These are phyloP conservation scores for Mortierella sp. DNA, from an alignment of 371 early-diverging fungal species.

Conservation along the genomic window DNA sequence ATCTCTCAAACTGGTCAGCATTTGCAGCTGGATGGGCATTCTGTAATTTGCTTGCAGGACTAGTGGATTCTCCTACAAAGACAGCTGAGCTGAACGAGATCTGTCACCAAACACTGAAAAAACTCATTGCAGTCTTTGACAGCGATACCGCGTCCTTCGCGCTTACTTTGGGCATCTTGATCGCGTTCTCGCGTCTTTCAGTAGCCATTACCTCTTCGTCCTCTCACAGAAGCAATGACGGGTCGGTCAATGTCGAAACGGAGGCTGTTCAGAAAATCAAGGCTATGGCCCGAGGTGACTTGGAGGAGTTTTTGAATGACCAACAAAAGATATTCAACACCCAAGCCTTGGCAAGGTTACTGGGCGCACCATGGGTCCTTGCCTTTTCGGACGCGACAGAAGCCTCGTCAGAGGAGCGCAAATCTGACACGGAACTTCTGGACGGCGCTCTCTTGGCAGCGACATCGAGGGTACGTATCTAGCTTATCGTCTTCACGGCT, in stretches of 20 bases:
- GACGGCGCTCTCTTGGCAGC: constrained; percentile 28
- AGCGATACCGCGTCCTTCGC: constrained; percentile 28
- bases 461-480: constrained; percentile 29
- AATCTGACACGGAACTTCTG: constrained; percentile 25
- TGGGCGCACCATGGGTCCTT: constrained; percentile 51
- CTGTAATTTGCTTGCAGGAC: constrained; percentile 56
- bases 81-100: constrained; percentile 50
- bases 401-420: constrained; percentile 29
- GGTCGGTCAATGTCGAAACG: constrained; percentile 2
- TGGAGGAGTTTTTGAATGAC: constrained; percentile 26
- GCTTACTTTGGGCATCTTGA: constrained; percentile 32
- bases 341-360: constrained; percentile 25
- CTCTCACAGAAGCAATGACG: constrained; percentile 7
- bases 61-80: constrained; percentile 62
- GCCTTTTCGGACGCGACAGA: constrained; percentile 39
- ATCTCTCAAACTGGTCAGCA: constrained; percentile 47
- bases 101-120: constrained; percentile 29
- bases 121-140: constrained; percentile 28
- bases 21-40: constrained; percentile 68
- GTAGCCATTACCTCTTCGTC: constrained; percentile 59
- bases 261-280: constrained; percentile 30
- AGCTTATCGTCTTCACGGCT: neutral
- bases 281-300: constrained; percentile 20
- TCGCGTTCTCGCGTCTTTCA: constrained; percentile 65
- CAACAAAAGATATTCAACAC: constrained; percentile 21